These are phyloP conservation scores for Cyclotella distinguenda DNA, from an alignment of 108 stramenopile genomes.

Conservation along the genomic window DNA sequence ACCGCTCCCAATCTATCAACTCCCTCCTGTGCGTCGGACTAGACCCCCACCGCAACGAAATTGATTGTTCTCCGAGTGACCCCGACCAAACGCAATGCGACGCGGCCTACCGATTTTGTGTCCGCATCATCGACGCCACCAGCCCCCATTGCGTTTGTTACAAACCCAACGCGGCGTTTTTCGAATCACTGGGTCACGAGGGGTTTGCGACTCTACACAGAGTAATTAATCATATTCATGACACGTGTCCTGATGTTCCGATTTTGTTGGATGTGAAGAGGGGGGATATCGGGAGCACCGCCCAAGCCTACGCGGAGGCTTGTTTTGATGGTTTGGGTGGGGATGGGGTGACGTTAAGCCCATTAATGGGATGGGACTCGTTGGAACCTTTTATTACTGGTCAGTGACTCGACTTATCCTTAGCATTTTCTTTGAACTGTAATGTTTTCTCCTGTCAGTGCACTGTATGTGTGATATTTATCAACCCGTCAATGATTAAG, in stretches of 20 bases:
- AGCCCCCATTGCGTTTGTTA: slow-evolving; percentile 77
- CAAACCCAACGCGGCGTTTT: slow-evolving; percentile 99
- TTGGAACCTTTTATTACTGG: slow-evolving; percentile 92
- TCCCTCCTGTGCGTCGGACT: slow-evolving; percentile 96
- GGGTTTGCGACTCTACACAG: slow-evolving; percentile 76
- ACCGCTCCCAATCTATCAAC: slow-evolving; percentile 53
- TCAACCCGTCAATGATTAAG: slow-evolving; percentile 39
- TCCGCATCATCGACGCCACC: slow-evolving; percentile 89
- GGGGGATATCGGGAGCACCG: slow-evolving; percentile 97
- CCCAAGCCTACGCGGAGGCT: slow-evolving; percentile 91
- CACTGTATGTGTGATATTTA: background rate
- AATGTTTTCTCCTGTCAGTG: background rate
- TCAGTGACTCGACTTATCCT: slow-evolving; percentile 13
- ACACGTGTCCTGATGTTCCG: slow-evolving; percentile 57
- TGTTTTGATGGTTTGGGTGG: slow-evolving; percentile 80
- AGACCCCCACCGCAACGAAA: slow-evolving; percentile 88
- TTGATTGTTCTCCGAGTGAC: slow-evolving; percentile 41
- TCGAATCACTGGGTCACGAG: slow-evolving; percentile 88
- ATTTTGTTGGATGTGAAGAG: slow-evolving; percentile 95
- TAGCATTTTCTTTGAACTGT: background rate
- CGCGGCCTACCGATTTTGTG: slow-evolving; percentile 89
- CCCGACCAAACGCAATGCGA: slow-evolving; percentile 57
- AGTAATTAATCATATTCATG: slow-evolving; percentile 68
- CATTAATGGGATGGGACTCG: slow-evolving; percentile 97
- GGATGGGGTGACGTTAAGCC: slow-evolving; percentile 92